A percentile compares a stretch with the other conserved stretches of the same genome.
These are phyloP conservation scores for Brassica nigra DNA, from an alignment of 345 rosid species.

Conservation along the genomic window DNA sequence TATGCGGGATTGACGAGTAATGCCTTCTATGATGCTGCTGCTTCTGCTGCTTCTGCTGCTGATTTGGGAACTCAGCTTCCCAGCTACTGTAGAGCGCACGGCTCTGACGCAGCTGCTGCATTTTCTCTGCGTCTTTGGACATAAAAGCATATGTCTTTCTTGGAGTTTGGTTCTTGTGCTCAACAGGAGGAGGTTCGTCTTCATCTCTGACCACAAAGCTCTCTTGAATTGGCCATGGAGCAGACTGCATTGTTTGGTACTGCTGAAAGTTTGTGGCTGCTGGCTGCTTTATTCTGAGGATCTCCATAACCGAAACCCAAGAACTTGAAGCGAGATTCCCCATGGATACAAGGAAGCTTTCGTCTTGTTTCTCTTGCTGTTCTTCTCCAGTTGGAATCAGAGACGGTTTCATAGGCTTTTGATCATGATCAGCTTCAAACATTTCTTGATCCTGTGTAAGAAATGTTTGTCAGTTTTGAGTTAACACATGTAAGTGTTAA, in stretches of 20 bases:
- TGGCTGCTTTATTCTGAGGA: constrained; percentile 38
- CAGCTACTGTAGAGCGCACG: constrained; percentile 69
- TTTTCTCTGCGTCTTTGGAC: constrained; percentile 90
- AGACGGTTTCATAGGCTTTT: constrained; percentile 74
- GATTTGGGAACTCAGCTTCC: constrained; percentile 61
- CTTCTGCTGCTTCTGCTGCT: constrained; percentile 12
- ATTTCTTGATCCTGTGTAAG: constrained; percentile 55
- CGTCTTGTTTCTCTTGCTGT: constrained; percentile 72
- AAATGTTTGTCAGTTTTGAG: not conserved
- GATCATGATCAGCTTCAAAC: constrained; percentile 41
- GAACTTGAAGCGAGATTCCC: constrained; percentile 58
- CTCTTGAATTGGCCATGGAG: constrained; percentile 86
- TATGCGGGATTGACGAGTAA: not conserved
- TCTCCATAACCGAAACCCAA: constrained; percentile 61
- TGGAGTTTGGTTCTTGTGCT: constrained; percentile 78
- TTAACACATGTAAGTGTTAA: not conserved
- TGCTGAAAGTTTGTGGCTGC: constrained; percentile 54
- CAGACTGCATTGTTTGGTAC: constrained; percentile 44
- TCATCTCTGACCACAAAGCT: constrained; percentile 73
- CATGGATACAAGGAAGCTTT: constrained; percentile 69
- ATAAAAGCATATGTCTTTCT: constrained; percentile 87
- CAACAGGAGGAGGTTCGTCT: constrained; percentile 88
- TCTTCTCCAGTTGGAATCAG: constrained; percentile 79
- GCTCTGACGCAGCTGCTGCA: constrained; percentile 85
- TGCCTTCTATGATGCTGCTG: constrained; percentile 30